phyloP scores from a whole-genome alignment of 352 stramenopile genomes.

The Globisporangium irregulare region DNA sequence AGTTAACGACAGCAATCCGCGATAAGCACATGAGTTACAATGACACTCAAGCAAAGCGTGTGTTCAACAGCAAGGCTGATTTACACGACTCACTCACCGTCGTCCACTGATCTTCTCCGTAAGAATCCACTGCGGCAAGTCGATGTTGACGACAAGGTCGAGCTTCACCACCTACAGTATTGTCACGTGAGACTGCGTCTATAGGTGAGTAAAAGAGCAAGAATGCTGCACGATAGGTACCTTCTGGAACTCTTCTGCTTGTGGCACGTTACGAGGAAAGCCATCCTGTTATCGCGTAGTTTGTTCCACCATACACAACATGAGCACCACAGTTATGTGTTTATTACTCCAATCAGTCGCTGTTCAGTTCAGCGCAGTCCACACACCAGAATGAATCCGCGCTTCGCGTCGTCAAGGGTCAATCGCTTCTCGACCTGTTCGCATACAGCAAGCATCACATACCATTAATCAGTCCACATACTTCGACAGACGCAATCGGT shows the following conservation, averaged over 20 bases:
- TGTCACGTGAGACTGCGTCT: not conserved
- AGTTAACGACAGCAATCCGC: not conserved
- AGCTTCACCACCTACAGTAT: conserved; percentile 45
- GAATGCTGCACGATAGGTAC: not conserved
- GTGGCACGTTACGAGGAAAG: conserved; percentile 86
- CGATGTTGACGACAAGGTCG: conserved; percentile 88
- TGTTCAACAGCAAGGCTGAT: no score
- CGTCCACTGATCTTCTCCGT: conserved; percentile 88
- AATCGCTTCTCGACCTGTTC: conserved; percentile 71
- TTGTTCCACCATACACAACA: not conserved
- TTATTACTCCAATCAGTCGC: not conserved
- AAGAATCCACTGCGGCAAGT: conserved; percentile 86
- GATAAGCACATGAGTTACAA: no score
- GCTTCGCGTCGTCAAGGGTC: conserved; percentile 58
- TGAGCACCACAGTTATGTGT: not conserved
- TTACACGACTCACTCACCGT: conserved; percentile 31
- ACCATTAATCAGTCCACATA: conserved; percentile 1
- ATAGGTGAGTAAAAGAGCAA: not conserved
- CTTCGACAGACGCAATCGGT: not conserved
- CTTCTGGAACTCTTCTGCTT: conserved; percentile 83
- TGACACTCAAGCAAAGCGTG: no score
- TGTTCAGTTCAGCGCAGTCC: not conserved
- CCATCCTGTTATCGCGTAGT: conserved; percentile 50
- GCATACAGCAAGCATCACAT: not conserved
- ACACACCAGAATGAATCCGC: conserved; percentile 79